Percentiles rank a stretch among this genome's conserved stretches.
phyloP scores from a whole-genome alignment of 1,139 yeast species.

The Petasospora rhodanensis region DNA sequence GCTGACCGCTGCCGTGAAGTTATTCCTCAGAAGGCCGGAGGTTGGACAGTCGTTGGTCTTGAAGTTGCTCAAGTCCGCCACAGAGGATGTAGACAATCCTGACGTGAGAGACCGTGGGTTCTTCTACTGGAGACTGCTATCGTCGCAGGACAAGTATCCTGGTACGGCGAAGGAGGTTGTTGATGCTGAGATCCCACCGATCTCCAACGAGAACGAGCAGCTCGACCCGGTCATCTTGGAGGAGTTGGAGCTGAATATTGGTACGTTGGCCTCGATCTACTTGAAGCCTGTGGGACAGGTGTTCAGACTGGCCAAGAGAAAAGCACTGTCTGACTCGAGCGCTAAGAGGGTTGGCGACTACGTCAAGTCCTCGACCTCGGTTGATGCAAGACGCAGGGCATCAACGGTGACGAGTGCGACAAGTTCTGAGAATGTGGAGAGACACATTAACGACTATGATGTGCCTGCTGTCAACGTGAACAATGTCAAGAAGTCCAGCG shows the following conservation, averaged over 20 bases:
- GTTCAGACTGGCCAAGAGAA: constrained; percentile 61
- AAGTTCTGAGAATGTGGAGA: constrained; percentile 17
- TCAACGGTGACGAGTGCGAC: constrained; percentile 11
- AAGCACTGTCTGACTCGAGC: constrained; percentile 36
- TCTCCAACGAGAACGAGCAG: constrained; percentile 64
- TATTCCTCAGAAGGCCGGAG: constrained; percentile 55
- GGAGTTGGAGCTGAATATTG: constrained; percentile 78
- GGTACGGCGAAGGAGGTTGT: constrained; percentile 45
- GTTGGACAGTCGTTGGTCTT: constrained; percentile 56
- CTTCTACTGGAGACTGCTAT: constrained; percentile 79
- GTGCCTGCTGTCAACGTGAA: constrained; percentile 33
- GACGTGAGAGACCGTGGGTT: constrained; percentile 83
- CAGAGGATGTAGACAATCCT: constrained; percentile 73
- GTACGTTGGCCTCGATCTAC: constrained; percentile 78
- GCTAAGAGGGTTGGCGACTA: constrained; percentile 12
- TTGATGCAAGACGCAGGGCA: not conserved
- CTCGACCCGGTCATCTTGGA: constrained; percentile 69
- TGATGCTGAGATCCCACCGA: constrained; percentile 56
- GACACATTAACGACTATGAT: constrained; percentile 33
- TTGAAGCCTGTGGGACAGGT: constrained; percentile 78
- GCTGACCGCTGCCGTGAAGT: constrained; percentile 70
- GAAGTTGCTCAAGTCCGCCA: constrained; percentile 59
- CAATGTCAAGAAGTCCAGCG: constrained; percentile 28
- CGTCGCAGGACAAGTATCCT: constrained; percentile 41
- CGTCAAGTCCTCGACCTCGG: constrained; percentile 11